A percentile compares a stretch with the other conserved stretches of the same genome.
phyloP scores from a whole-genome alignment of 2,329 filamentous ascomycete genomes.

The Sclerotinia borealis region DNA sequence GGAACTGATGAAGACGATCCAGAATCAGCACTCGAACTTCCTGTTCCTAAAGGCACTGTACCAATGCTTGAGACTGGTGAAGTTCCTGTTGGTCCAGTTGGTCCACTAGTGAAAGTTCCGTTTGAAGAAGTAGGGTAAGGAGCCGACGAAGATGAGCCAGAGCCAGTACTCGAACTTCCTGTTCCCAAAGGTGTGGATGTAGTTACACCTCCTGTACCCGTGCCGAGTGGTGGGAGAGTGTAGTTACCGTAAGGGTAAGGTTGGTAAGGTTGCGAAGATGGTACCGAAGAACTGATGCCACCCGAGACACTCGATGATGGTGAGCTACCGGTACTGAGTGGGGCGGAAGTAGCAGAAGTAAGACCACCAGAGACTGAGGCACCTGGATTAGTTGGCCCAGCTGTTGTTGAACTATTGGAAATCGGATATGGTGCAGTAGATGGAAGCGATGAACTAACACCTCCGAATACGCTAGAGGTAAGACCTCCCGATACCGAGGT shows the following conservation, averaged over 20 bases:
- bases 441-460: constrained; percentile 3
- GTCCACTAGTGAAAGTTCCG: constrained; percentile 7
- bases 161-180: constrained; percentile 10
- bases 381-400: constrained; percentile 10
- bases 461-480: constrained; percentile 2
- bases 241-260: constrained; percentile 3
- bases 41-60: background rate
- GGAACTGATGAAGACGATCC: constrained; percentile 10
- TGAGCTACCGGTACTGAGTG: background rate
- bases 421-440: constrained; percentile 14
- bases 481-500: background rate
- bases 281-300: constrained; percentile 1
- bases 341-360: background rate
- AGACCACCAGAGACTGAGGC: background rate
- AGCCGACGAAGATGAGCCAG: constrained; percentile 5
- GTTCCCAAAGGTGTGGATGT: background rate
- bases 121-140: constrained; percentile 15
- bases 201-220: background rate
- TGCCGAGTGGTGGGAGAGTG: background rate
- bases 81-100: constrained; percentile 13
- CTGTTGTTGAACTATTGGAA: constrained; percentile 11
- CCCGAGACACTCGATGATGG: constrained; percentile 12
- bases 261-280: constrained; percentile 5
- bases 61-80: constrained; percentile 1
- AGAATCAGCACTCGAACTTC: constrained; percentile 11